Evolutionary conservation across 306 rosid genomes (phyloP), one percentile per base, ranked within the genome.

Genomic region (Inga leiocalycina): DNA sequence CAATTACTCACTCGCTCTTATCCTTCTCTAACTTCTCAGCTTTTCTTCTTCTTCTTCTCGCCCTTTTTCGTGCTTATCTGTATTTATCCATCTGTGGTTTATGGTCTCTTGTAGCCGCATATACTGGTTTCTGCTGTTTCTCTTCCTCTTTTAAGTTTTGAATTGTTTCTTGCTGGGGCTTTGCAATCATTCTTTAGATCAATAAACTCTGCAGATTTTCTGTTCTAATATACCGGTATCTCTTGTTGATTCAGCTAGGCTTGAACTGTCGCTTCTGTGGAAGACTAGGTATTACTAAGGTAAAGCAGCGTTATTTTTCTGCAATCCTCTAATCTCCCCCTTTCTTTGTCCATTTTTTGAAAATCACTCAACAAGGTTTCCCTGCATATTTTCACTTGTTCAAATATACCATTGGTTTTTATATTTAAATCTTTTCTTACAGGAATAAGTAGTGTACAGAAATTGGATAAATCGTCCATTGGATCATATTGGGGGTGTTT

Each of bases 361-460:
- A 52, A 72, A 45, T 46, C 16, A 20, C 43, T 56, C 39, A 20
- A 51, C 57, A 79, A 35, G 13, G 54, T 48, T 59, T 37, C 71
- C 76, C 71, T 69, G 48, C 51, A 6, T 10, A 45, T 41, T 56
- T 64, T 71, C 52, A 44, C 51, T 22, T 62, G 77, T 68, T 22
- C 13, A 65, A 10, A 11, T 45, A 49, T 78, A 6, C 30, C 7
- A 15, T 12, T 54, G 17, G 73, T 5, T 17, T 85, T 84, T 56
- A 20, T 64, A 30, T 69, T 73, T 61, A 15, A 16, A 62, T 39
- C 8, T 68, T 81, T 59, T 73, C 16, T 80, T 87, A 66, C 84
- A 87, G 94, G 79, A 85, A 85, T 79, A 84, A 83, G 22, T 77
- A 37, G 67, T 78, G 59, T 57, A 20, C 14, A 61, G 69, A 24